phyloP scores from a whole-genome alignment of 768 basidiomycete genomes.

The Rhizopogon salebrosus region DNA sequence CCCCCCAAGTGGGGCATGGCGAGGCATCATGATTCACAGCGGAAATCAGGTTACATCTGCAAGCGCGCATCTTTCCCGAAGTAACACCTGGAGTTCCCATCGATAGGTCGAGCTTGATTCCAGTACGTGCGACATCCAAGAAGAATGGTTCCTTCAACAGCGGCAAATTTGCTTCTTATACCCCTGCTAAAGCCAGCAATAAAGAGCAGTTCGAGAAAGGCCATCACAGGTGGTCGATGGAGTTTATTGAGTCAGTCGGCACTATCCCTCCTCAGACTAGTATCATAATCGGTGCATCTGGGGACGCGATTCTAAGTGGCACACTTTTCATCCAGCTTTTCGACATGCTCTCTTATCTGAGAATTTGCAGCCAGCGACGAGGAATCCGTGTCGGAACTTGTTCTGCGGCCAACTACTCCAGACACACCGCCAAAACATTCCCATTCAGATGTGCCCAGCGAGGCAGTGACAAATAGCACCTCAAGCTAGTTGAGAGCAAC shows the following conservation, averaged over 20 bases:
- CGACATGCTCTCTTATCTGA: not conserved
- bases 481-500: too few relatives aligned
- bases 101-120: slow-evolving; percentile 35
- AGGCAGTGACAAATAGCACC: slow-evolving; percentile 22
- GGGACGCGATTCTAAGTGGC: slow-evolving; percentile 17
- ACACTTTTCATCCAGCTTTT: not conserved
- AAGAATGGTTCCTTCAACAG: slow-evolving; percentile 7
- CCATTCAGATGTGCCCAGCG: slow-evolving; percentile 15
- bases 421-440: slow-evolving; percentile 12
- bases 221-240: slow-evolving; percentile 21
- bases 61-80: slow-evolving; percentile 5
- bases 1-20: slow-evolving; percentile 46
- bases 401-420: slow-evolving; percentile 22
- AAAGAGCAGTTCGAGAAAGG: slow-evolving; percentile 20
- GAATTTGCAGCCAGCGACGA: slow-evolving; percentile 33
- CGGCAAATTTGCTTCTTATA: slow-evolving; percentile 4
- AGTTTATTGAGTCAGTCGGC: slow-evolving; percentile 21
- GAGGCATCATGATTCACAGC: slow-evolving; percentile 10
- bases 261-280: slow-evolving; percentile 16
- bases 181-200: slow-evolving; percentile 3
- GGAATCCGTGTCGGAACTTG: slow-evolving; percentile 20
- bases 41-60: slow-evolving; percentile 10
- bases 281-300: slow-evolving; percentile 10
- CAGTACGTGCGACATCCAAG: slow-evolving; percentile 37
- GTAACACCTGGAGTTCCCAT: slow-evolving; percentile 9